A percentile compares a stretch with the other conserved stretches of the same genome.
phyloP scores from a whole-genome alignment of 371 early-diverging fungal species.

The Mortierella sp. region DNA sequence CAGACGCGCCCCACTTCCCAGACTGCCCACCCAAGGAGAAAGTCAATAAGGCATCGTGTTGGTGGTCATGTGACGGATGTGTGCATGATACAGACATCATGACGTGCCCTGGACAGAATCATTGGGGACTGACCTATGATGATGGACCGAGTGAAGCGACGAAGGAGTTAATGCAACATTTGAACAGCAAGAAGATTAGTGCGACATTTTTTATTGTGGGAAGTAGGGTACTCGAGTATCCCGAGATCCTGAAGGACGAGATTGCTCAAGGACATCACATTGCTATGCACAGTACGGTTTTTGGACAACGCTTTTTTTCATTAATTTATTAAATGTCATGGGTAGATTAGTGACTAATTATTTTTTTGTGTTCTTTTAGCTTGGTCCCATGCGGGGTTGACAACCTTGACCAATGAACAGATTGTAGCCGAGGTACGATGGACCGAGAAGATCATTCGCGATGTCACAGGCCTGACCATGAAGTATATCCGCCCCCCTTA shows the following conservation, averaged over 20 bases:
- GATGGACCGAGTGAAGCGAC: conserved; percentile 71
- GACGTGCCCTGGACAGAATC: conserved; percentile 31
- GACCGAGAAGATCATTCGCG: conserved; percentile 72
- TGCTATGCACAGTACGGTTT: conserved; percentile 48
- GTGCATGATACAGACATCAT: conserved; percentile 30
- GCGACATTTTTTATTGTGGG: conserved; percentile 77
- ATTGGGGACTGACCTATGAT: conserved; percentile 63
- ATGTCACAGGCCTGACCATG: conserved; percentile 57
- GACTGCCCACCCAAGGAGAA: conserved; percentile 20
- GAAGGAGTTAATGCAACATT: conserved; percentile 55
- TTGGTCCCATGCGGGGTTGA: conserved; percentile 77
- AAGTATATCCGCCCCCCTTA: conserved; percentile 55
- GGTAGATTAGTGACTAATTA: background rate
- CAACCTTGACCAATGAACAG: conserved; percentile 76
- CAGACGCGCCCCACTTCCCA: conserved; percentile 34
- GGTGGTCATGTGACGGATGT: conserved; percentile 54
- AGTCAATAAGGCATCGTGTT: conserved; percentile 28
- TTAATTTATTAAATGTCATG: background rate
- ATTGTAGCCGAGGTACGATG: conserved; percentile 80
- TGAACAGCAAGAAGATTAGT: conserved; percentile 59
- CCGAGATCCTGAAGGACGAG: conserved; percentile 57
- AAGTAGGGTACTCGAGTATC: conserved; percentile 61
- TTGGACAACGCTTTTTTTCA: background rate
- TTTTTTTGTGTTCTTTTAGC: conserved; percentile 59
- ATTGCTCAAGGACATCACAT: conserved; percentile 45